phyloP scores from a whole-genome alignment of 2,329 filamentous ascomycete genomes.

The Monosporascus sp. region DNA sequence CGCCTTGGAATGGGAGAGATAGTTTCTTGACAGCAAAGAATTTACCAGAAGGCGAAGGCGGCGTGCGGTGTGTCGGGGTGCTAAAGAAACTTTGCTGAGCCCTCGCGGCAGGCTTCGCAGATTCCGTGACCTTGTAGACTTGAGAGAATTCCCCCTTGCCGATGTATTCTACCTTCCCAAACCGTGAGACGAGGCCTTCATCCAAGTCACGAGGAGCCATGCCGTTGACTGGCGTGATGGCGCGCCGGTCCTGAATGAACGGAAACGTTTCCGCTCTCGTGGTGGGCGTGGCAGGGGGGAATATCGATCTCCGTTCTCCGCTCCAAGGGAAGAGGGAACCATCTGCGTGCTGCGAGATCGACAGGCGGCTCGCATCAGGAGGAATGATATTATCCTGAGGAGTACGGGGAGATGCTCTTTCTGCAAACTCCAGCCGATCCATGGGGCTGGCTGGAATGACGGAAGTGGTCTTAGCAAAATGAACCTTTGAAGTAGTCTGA shows the following conservation, averaged over 20 bases:
- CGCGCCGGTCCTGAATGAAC: conserved; percentile 52
- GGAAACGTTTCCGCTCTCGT: conserved; percentile 52
- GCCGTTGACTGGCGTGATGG: conserved; percentile 65
- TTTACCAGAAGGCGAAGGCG: conserved; percentile 48
- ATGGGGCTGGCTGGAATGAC: conserved; percentile 57
- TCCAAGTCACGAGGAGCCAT: conserved; percentile 72
- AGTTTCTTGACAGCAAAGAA: conserved; percentile 95
- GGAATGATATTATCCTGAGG: conserved; percentile 70
- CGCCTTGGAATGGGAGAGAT: conserved; percentile 71
- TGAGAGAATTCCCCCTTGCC: conserved; percentile 91
- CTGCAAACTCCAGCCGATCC: conserved; percentile 47
- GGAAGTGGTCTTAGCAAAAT: conserved; percentile 48
- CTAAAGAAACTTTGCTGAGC: conserved; percentile 37
- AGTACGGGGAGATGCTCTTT: conserved; percentile 61
- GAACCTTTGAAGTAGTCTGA: conserved; percentile 30
- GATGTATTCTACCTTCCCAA: conserved; percentile 73
- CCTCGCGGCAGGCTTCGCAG: conserved; percentile 31
- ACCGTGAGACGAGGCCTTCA: conserved; percentile 65
- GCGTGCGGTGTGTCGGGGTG: conserved; percentile 44
- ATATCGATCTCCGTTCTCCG: conserved; percentile 30
- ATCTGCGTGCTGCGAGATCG: conserved; percentile 62
- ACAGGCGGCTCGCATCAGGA: conserved; percentile 75
- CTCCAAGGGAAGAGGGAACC: conserved; percentile 32
- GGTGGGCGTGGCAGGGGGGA: conserved; percentile 80
- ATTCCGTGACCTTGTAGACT: conserved; percentile 71